A percentile compares a stretch with the other conserved stretches of the same genome.
Evolutionary conservation across 176 grass and related monocot species (phyloP).

Genomic region (Phoenix dactylifera): DNA sequence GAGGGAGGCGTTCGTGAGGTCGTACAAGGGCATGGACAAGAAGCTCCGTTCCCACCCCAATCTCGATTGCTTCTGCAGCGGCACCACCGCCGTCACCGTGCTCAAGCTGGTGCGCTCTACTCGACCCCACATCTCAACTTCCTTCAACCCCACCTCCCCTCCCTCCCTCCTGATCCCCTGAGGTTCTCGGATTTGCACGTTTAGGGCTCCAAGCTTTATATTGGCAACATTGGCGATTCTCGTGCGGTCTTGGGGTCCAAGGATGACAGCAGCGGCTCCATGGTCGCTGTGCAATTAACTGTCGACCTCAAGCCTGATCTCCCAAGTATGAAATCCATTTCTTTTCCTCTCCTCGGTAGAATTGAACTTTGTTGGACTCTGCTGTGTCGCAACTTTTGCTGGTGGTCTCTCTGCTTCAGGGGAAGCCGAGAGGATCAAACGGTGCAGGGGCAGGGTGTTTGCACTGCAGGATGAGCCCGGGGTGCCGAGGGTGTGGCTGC

Average conservation of each 20-base stretch:
- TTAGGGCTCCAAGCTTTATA: slow-evolving; percentile 71
- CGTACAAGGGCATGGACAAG: slow-evolving; percentile 88
- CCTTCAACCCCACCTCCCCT: slow-evolving; percentile 11
- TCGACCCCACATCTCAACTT: not conserved
- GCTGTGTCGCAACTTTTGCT: too few species aligned
- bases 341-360: too few species aligned
- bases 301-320: slow-evolving; percentile 96
- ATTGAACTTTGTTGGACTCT: too few species aligned
- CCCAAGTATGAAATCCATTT: slow-evolving; percentile 44
- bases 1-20: slow-evolving; percentile 67
- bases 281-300: slow-evolving; percentile 72
- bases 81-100: slow-evolving; percentile 86
- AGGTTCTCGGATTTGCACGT: not conserved
- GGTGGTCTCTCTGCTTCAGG: slow-evolving; percentile 19
- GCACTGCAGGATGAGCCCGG: slow-evolving; percentile 92
- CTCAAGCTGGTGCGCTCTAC: slow-evolving; percentile 51
- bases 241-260: slow-evolving; percentile 81
- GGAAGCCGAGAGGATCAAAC: slow-evolving; percentile 95
- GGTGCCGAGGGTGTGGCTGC: slow-evolving; percentile 93
- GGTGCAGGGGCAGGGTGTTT: slow-evolving; percentile 87
- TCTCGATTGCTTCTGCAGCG: slow-evolving; percentile 78
- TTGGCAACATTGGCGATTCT: slow-evolving; percentile 93
- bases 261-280: slow-evolving; percentile 28
- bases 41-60: slow-evolving; percentile 75
- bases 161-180: not conserved